Evolutionary conservation across 345 rosid genomes (phyloP).

Genomic region (Brassica cretica): DNA sequence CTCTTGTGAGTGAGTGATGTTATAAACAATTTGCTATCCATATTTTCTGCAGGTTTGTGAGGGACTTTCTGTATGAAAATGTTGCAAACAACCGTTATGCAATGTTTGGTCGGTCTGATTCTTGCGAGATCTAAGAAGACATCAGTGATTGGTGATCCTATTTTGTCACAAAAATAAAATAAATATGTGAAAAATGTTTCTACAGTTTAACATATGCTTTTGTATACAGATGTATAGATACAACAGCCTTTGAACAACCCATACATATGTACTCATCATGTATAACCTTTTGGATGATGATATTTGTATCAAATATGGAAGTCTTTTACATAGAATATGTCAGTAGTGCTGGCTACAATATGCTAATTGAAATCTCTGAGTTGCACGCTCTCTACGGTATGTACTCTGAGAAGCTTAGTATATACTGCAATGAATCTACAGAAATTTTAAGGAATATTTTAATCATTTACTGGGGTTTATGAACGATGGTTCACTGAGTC

Average conservation of each 20-base stretch:
- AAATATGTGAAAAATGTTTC: neutral
- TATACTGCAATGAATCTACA: neutral
- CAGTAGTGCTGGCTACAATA: neutral
- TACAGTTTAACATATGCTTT: neutral
- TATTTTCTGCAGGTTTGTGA: neutral
- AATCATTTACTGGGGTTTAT: neutral
- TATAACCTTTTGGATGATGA: neutral
- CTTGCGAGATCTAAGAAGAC: neutral
- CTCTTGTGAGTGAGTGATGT: neutral
- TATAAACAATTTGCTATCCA: neutral
- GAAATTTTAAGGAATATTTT: neutral
- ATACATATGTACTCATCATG: neutral
- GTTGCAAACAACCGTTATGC: conserved; percentile 1
- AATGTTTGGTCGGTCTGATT: neutral
- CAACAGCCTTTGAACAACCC: neutral
- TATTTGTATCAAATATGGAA: neutral
- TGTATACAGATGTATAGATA: neutral
- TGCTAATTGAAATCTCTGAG: neutral
- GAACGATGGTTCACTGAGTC: neutral
- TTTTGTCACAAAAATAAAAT: neutral
- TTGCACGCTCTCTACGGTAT: neutral
- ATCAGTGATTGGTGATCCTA: neutral
- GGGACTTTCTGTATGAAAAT: neutral
- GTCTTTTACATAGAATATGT: neutral
- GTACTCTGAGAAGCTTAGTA: neutral